Evolutionary conservation across 495 filamentous ascomycete genomes (phyloP), one percentile per base, ranked within the genome.

Genomic region (Penicillium parvum): DNA sequence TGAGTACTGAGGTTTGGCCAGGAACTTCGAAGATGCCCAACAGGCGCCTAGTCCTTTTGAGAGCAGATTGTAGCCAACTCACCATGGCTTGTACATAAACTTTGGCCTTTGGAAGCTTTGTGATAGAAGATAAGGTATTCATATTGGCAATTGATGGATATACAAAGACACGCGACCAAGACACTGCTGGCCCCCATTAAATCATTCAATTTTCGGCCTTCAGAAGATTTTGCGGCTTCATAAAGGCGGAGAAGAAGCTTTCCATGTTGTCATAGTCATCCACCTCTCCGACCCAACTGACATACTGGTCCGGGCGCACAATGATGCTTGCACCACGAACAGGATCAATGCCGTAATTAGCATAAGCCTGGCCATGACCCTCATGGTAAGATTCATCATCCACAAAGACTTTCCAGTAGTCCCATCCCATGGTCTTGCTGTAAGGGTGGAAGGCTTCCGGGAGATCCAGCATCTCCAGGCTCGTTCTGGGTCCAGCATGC

Each of bases 371-470:
- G 0, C 81, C 83, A 52, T 74, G 68, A 0, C 78, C 80, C 35
- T 82, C 72, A 53, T 84, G 71, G 57, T 83, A 80, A 27, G 69
- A 74, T 44, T 61, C 64, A 39, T 81, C 81, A 52, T 86, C 83
- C 4, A 73, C 78, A 57, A 71, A 85, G 3, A 86, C 72, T 45
- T 78, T 81, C 36, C 71, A 66, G 47, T 84, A 86, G 47, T 84
- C 81, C 73, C 74, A 82, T 0, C 80, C 81, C 3, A 51, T 46
- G 4, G 63, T 56, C 27, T 69, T 44, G 32, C 75, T 59, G 23
- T 68, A 81, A 0, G 79, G 79, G 41, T 73, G 73, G 43, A 82
- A 68, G 1, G 77, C 57, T 6, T 74, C 69, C 0, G 76, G 79
- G 8, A 85, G 71, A 37, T 82, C 76, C 10, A 74, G 41, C 7